Base-by-base conservation (phyloP, 441 rosid genomes). In the Corymbia calophylla region DNA sequence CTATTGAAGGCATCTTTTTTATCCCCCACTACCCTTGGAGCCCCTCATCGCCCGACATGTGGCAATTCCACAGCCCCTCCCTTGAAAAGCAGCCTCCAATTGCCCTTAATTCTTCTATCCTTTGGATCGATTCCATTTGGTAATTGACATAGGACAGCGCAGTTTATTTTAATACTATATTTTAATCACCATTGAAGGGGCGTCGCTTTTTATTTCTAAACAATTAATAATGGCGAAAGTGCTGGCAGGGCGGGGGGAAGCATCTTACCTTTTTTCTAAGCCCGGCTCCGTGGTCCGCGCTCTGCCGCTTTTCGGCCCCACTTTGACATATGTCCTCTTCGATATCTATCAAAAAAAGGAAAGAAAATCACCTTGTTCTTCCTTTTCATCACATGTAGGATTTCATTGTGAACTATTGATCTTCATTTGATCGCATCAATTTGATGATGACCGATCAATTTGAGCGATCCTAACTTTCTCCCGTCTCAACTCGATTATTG, bases 61-160 rank as follows among this genome's bases (percentile, higher is more conserved):
- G 94, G 92, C 87, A 86, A 44, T 39, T 58, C 70, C 66, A 68
- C 16, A 23, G 53, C 93, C 93, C 92, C 70, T n/a, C 87, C 91
- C 84, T 91, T 89, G 11, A 51, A 91, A 84, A 91, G 91, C 68
- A 91, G 88, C 77, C 44, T 88, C 86, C 39, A 60, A 87, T 89
- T 88, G 23, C 77, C 66, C 89, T 44, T n/a, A 91, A 53, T 89
- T 53, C 35, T 6, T 64, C 1, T 62, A 29, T 88, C 9, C 53
- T 5, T 85, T 29, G 68, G 84, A 19, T 88, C 84, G 10, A 51
- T n/a, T 64, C 18, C 51, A 25, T 44, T 60, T 60, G 8, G 25
- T 23, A 23, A 6, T 60, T 29, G 35, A 35, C 9, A 23, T 58
- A 10, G n/a, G 64, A 11, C n/a, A 25, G 27, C 64, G 11, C 6